Percentiles rank a stretch among this genome's conserved stretches.
phyloP scores from a whole-genome alignment of 2,329 filamentous ascomycete species.

The Aspergillus japonicus region DNA sequence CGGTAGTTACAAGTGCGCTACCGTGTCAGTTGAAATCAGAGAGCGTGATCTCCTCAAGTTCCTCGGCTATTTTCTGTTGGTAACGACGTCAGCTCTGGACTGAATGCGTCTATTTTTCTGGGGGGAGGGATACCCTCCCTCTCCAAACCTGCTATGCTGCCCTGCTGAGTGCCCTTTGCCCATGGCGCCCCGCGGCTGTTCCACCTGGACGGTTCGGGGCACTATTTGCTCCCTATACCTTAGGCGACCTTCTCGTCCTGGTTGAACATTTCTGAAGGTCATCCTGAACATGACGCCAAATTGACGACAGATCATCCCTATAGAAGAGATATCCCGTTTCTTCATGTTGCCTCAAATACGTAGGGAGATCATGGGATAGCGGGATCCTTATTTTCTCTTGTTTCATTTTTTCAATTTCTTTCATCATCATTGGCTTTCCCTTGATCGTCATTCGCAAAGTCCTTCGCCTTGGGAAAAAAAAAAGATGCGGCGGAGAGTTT shows the following conservation, averaged over 20 bases:
- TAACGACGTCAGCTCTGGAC: background rate
- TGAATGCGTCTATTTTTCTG: background rate
- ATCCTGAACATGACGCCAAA: conserved; percentile 4
- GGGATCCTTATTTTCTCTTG: background rate
- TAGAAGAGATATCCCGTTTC: background rate
- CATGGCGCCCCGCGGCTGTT: background rate
- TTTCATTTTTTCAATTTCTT: too few species aligned
- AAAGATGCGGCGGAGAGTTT: background rate
- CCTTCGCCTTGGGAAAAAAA: background rate
- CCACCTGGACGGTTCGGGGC: background rate
- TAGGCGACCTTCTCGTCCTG: background rate
- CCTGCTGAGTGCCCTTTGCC: too few species aligned
- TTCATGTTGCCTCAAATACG: background rate
- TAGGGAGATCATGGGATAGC: conserved; percentile 1
- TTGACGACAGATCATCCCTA: background rate
- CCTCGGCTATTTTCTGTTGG: conserved; percentile 13
- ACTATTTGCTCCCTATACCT: background rate
- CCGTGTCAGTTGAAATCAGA: background rate
- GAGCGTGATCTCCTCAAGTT: background rate
- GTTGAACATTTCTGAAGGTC: background rate
- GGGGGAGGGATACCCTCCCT: background rate
- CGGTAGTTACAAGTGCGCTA: background rate
- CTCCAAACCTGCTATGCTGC: background rate
- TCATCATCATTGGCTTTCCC: background rate
- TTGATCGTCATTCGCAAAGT: background rate